Base-by-base conservation (phyloP, 306 rosid genomes). In the Castanea mollissima region DNA sequence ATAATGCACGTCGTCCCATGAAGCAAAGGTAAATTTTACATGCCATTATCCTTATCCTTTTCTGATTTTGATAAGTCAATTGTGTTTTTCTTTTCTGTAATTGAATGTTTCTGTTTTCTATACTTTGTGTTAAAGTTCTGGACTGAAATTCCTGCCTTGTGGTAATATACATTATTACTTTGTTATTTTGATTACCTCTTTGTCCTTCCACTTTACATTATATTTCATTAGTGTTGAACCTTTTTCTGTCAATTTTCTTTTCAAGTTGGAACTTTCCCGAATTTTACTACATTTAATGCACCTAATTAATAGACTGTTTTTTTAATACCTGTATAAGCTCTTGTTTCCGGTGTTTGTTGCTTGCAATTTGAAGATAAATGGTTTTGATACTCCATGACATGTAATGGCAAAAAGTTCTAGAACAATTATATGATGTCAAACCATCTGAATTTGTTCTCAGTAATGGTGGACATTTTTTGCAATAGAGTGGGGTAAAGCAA, bases 1-100 rank as follows among this genome's bases (percentile, higher is more conserved):
- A 94, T 84, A 94, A 94, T 83, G 98, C 98, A 69, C 96, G 91
- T 19, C 92, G 96, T 62, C 96, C 97, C 64, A 94, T 94, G 98
- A 94, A 94, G 89, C 98, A 92, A 77, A 94, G 98, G 98, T 94
- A 73, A 74, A 84, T 74, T 31, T 46, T n/a, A 72, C 71, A 58
- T 76, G 49, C 32, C 69, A 32, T 74, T 84, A 14, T 10, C 72
- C 74, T 64, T 55, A 31, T 64, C 55, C 38, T 62, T 62, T 62
- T 29, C 54, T 49, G 54, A 12, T 49, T 49, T 49, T 11, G 54
- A 49, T 49, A 12, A 49, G 54, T 49, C 16, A 10, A 49, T 3
- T 49, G 12, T 10, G 4, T 49, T 49, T 12, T 49, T 10, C 16
- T 49, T 49, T 49, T 10, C 54, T 49, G 46, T 38, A 35, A 35